Conservation (phyloP, 2,329 filamentous ascomycete genomes). For the Penicillium corylophilum region DNA sequence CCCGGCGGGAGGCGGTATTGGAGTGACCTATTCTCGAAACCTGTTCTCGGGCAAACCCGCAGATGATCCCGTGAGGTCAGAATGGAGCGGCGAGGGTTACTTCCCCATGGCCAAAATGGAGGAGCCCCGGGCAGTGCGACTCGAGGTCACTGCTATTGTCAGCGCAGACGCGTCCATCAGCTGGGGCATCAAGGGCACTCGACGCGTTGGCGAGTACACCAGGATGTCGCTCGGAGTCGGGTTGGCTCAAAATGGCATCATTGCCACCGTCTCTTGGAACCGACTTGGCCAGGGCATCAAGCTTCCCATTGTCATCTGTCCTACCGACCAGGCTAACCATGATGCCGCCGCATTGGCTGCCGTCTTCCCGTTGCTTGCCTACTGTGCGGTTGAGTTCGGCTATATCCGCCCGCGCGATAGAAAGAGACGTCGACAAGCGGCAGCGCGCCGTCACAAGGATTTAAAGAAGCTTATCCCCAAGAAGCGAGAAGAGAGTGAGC, state of each 20-base stretch:
- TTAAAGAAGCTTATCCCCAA: conserved; percentile 37
- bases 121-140: conserved; percentile 33
- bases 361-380: conserved; percentile 40
- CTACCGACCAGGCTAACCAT: conserved; percentile 32
- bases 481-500: conserved; percentile 37
- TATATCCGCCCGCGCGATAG: conserved; percentile 40
- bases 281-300: conserved; percentile 42
- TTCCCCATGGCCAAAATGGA: conserved; percentile 30
- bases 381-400: conserved; percentile 44
- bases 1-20: conserved; percentile 29
- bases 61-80: conserved; percentile 34
- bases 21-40: conserved; percentile 37
- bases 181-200: conserved; percentile 38
- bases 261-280: conserved; percentile 41
- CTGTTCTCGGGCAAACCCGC: conserved; percentile 37
- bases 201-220: conserved; percentile 39
- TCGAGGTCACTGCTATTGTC: conserved; percentile 34
- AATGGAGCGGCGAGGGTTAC: conserved; percentile 44
- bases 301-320: conserved; percentile 40
- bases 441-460: conserved; percentile 38
- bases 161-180: conserved; percentile 28
- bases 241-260: conserved; percentile 36
- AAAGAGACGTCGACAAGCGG: conserved; percentile 33
- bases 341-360: conserved; percentile 38
- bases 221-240: conserved; percentile 42